Evolutionary conservation across 1,284 basidiomycete genomes (phyloP).

Genomic region (Pulveroboletus sp.): DNA sequence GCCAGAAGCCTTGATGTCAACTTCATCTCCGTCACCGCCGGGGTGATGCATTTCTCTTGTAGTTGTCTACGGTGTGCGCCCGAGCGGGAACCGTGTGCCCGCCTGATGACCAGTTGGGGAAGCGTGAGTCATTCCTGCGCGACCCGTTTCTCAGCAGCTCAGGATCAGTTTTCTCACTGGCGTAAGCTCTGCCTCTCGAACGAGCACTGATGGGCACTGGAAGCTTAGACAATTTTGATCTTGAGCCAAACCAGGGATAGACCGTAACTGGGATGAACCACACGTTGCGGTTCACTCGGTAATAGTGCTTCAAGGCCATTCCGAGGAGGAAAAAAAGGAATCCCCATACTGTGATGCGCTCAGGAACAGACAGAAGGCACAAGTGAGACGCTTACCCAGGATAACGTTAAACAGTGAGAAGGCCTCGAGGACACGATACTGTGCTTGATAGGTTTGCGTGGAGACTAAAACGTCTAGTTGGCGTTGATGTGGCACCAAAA

Average conservation of each 20-base stretch:
- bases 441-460: slow-evolving; percentile 74
- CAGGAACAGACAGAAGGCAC: slow-evolving; percentile 10
- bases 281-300: slow-evolving; percentile 62
- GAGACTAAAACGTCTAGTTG: slow-evolving; percentile 39
- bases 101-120: slow-evolving; percentile 30
- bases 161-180: slow-evolving; percentile 24
- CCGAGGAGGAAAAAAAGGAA: slow-evolving; percentile 58
- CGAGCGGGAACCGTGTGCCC: slow-evolving; percentile 33
- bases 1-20: slow-evolving; percentile 5
- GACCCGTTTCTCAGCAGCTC: slow-evolving; percentile 24
- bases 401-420: slow-evolving; percentile 75
- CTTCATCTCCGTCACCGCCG: slow-evolving; percentile 37
- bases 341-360: slow-evolving; percentile 48
- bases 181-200: slow-evolving; percentile 30
- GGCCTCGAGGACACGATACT: slow-evolving; percentile 73
- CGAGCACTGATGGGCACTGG: slow-evolving; percentile 29
- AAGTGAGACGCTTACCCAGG: slow-evolving; percentile 46
- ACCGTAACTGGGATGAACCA: slow-evolving; percentile 71
- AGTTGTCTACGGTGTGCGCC: slow-evolving; percentile 37
- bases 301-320: slow-evolving; percentile 62
- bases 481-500: background rate
- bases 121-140: slow-evolving; percentile 20
- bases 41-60: slow-evolving; percentile 43
- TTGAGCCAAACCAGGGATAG: slow-evolving; percentile 64
- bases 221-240: slow-evolving; percentile 36